Evolutionary conservation across 805 yeast genomes (phyloP).

Genomic region (Monosporozyma siamensis): DNA sequence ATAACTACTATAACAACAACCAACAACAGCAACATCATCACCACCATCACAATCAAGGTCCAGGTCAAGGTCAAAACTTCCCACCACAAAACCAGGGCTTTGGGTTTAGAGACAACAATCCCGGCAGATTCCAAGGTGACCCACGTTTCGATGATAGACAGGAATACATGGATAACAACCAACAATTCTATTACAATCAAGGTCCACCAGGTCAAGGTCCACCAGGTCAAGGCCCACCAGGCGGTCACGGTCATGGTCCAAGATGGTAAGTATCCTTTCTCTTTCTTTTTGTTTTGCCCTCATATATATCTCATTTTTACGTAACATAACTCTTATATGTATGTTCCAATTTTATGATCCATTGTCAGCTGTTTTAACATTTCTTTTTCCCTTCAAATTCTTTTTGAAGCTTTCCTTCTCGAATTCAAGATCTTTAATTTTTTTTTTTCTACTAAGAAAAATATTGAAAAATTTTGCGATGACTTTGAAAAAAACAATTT

Average conservation of each 20-base stretch:
- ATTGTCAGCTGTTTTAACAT: no score
- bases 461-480: conserved; percentile 2
- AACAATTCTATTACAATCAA: background rate
- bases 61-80: background rate
- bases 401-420: background rate
- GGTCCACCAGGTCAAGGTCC: background rate
- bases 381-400: no score
- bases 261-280: background rate
- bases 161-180: conserved; percentile 7
- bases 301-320: no score
- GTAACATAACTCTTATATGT: no score
- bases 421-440: no score
- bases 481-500: conserved; percentile 2
- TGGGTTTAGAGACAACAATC: background rate
- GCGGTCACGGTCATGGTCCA: background rate
- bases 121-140: conserved; percentile 8
- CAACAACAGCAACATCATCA: background rate
- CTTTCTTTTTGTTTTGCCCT: background rate
- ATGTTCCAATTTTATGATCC: no score
- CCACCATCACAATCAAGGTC: background rate
- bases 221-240: background rate
- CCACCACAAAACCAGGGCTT: background rate
- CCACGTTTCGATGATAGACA: conserved; percentile 6
- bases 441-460: no score
- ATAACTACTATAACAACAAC: background rate